Percentiles rank a stretch among this genome's conserved stretches.
These are phyloP conservation scores for Plasmodium billcollinsi DNA, from an alignment of 169 alveolate species.

Conservation along the genomic window DNA sequence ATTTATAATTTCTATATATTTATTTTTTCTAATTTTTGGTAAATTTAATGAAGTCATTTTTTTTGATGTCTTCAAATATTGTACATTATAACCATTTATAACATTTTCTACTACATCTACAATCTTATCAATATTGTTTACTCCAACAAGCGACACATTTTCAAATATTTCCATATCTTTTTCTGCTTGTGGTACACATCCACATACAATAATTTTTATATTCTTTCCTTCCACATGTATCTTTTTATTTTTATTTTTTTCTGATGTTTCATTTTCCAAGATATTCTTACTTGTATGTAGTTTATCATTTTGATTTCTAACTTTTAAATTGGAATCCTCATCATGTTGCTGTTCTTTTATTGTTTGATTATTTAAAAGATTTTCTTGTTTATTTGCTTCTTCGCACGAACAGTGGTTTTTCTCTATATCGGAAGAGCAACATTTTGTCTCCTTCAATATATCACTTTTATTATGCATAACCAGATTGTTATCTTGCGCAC, in stretches of 20 bases:
- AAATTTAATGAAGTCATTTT: conserved; percentile 94
- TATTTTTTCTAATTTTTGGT: conserved; percentile 98
- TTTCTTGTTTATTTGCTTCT: background rate
- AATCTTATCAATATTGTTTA: conserved; percentile 90
- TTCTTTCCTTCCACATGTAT: conserved; percentile 55
- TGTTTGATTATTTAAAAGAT: too few species aligned
- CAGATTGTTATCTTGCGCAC: background rate
- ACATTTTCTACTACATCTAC: conserved; percentile 98
- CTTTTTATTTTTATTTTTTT: background rate
- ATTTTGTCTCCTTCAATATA: too few species aligned
- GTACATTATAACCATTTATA: conserved; percentile 93
- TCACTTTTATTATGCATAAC: background rate
- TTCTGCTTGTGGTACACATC: conserved; percentile 98
- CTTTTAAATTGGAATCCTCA: background rate
- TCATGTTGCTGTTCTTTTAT: too few species aligned
- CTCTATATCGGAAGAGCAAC: too few species aligned
- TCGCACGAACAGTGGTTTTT: background rate
- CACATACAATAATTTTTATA: conserved; percentile 93
- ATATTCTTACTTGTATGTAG: background rate
- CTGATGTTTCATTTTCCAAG: background rate
- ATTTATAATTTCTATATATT: conserved; percentile 92
- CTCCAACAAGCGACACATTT: conserved; percentile 89
- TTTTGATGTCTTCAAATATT: conserved; percentile 88
- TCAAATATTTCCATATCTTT: conserved; percentile 74
- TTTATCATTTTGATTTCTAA: too few species aligned